Evolutionary conservation across 176 grass and related monocot genomes (phyloP).

Genomic region (Poa annua): DNA sequence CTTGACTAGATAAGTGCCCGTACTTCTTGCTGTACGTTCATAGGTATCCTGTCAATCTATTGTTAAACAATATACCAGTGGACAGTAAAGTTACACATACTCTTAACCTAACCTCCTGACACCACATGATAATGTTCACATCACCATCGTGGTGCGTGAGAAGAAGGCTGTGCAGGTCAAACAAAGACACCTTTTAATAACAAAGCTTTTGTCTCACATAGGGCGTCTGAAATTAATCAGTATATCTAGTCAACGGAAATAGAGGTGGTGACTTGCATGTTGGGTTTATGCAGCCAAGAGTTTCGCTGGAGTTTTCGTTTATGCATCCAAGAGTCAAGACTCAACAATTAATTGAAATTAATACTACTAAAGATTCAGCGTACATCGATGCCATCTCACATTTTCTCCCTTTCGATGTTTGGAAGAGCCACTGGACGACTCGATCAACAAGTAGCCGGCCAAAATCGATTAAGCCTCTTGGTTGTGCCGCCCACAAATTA

Average conservation of each 20-base stretch:
- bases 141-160: neutral
- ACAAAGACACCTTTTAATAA: slow-evolving; percentile 9
- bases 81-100: slow-evolving; percentile 9
- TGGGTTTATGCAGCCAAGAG: neutral
- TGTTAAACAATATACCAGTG: neutral
- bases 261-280: neutral
- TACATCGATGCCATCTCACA: neutral
- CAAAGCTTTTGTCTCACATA: slow-evolving; percentile 15
- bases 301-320: neutral
- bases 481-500: neutral
- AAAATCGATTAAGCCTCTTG: neutral
- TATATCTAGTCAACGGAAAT: slow-evolving; percentile 26
- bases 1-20: slow-evolving; percentile 41
- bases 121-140: slow-evolving; percentile 20
- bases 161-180: slow-evolving; percentile 25
- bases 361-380: too few species aligned
- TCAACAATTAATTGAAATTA: neutral
- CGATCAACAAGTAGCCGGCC: neutral
- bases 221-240: neutral
- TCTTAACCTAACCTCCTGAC: neutral
- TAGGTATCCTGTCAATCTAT: neutral
- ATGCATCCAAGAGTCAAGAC: neutral
- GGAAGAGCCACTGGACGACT: neutral
- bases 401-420: slow-evolving; percentile 2
- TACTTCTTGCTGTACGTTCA: slow-evolving; percentile 34